Base-by-base conservation (phyloP, 2,329 filamentous ascomycete species). In the Aspergillus arachidicola region DNA sequence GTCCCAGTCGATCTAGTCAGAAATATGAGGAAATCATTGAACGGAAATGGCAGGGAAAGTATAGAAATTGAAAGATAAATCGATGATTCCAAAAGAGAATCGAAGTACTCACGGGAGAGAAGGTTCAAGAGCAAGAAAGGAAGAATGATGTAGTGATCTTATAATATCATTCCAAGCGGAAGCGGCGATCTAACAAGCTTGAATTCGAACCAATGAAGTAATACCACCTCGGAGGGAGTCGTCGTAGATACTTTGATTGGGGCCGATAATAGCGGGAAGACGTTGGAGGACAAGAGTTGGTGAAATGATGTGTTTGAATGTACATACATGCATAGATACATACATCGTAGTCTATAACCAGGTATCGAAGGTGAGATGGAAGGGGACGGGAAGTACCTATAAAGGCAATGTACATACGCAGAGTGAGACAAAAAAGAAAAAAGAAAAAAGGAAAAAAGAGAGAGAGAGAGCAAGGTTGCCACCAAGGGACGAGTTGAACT, bases 401-500 rank as follows among this genome's bases (percentile, higher is more conserved):
- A 41, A 41, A 41, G 16, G 19, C 19, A 41, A n/a, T 41, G 16
- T 19, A 19, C 38, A n/a, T 41, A 41, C 38, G 38, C 38, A 41
- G 38, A 41, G 38, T 41, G 38, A 41, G 38, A 41, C 38, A 58
- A 16, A 32, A 23, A 50, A 32, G 12, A 36, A 19, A 9, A 28
- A n/a, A 38, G 28, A 21, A 50, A 32, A 16, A 58, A 34, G 11
- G 34, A 9, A 58, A 30, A 36, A 26, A n/a, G n/a, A n/a, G n/a
- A n/a, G n/a, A n/a, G 12, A 46, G 11, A 28, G 12, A 48, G 36
- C 32, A 21, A 50, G 38, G 54, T 43, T 21, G 45, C 45, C 28
- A 58, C 48, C 21, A 38, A 38, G 53, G 41, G 46, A 53, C 21
- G 32, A 61, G 56, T 14, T 12, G 28, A 46, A 48, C 45, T 48